Base-by-base conservation (phyloP, 371 early-diverging fungal species). In the Mortierella sp. region DNA sequence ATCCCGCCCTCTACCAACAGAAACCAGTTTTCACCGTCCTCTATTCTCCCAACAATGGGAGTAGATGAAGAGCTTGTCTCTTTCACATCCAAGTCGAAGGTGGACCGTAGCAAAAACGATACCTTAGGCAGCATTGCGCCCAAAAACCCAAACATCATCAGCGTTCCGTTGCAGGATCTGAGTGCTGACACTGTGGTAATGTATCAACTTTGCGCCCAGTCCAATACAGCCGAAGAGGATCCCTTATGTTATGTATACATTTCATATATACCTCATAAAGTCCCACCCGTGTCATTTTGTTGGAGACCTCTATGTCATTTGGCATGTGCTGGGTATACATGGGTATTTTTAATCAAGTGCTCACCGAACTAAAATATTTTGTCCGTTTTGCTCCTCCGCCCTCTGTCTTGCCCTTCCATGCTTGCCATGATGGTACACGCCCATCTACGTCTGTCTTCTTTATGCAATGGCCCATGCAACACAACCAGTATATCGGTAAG, bases 131-230 rank as follows among this genome's bases (percentile, higher is more conserved):
- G 6, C 15, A 26, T 23, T 42, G 30, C 4, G 6, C 24, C 44
- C 37, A 12, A 14, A n/a, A 60, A 43, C 4, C 73, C 69, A 5
- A 63, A 60, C 21, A 68, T 75, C 41, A 63, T 75, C 15, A 75
- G 75, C 42, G 56, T 75, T 32, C 69, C 69, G 2, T 37, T 75
- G 4, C 75, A 75, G 31, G 69, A 75, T 46, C 47, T 75, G n/a
- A 56, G 32, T 27, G 68, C 69, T 6, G 75, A 75, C 46, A 75
- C 75, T 24, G 59, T 73, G 46, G 75, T 73, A 73, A 28, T 47
- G 37, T 50, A n/a, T 15, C 0, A 6, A 21, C 41, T 14, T 19
- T n/a, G n/a, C n/a, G n/a, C n/a, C n/a, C 31, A 24, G 19, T 49
- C 15, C 37, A 21, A 19, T 17, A 5, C 31, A n/a, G n/a, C 51